Conservation (phyloP, 306 rosid genomes). For the Bauhinia variegata region DNA sequence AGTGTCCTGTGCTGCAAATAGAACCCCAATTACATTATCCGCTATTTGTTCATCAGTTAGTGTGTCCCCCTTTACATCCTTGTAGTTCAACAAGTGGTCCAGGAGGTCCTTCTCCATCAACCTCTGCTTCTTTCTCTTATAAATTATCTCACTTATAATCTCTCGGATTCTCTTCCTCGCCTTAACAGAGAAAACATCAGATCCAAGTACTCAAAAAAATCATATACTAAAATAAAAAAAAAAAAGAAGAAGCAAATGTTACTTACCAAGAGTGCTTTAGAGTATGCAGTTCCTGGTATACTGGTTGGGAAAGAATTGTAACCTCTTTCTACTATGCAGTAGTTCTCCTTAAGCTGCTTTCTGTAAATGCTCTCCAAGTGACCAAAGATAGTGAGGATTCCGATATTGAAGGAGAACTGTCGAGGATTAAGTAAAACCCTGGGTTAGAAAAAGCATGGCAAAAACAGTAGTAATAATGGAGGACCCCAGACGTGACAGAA, state of each 20-base stretch:
- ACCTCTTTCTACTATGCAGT: constrained; percentile 75
- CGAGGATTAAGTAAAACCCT: constrained; percentile 15
- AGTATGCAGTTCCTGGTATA: constrained; percentile 73
- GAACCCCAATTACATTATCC: constrained; percentile 86
- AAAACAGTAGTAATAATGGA: constrained; percentile 23
- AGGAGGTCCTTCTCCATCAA: constrained; percentile 56
- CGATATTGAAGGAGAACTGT: constrained; percentile 83
- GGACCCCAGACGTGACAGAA: constrained; percentile 36
- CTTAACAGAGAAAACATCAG: constrained; percentile 41
- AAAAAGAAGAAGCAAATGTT: neutral
- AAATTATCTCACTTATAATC: constrained; percentile 66
- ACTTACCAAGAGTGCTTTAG: constrained; percentile 80
- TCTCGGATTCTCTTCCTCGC: constrained; percentile 72
- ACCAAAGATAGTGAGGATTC: constrained; percentile 76
- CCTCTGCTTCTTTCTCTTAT: constrained; percentile 66
- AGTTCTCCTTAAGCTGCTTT: constrained; percentile 67
- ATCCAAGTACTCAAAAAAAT: neutral
- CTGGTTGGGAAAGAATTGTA: constrained; percentile 80
- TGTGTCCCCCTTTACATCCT: constrained; percentile 51
- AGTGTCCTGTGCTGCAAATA: constrained; percentile 96
- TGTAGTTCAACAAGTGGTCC: constrained; percentile 64
- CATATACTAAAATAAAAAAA: neutral
- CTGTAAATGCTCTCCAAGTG: constrained; percentile 55
- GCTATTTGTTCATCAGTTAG: constrained; percentile 71
- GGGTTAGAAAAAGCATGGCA: constrained; percentile 10